Conservation (phyloP, 768 basidiomycete genomes). For the Pleurotus tuber-regium region DNA sequence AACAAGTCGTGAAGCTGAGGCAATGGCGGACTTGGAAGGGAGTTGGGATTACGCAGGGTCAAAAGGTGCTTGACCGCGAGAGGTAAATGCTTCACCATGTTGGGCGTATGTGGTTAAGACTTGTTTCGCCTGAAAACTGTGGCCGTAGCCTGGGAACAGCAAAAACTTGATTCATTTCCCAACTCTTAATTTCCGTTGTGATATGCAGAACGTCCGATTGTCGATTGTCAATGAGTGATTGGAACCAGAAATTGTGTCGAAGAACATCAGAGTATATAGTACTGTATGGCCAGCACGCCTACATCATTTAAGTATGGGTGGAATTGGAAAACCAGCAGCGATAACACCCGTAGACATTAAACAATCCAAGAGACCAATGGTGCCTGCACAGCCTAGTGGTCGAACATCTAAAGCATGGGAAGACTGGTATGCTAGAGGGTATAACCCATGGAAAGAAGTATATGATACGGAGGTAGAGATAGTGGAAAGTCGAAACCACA, state of each 20-base stretch:
- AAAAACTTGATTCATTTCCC: no score
- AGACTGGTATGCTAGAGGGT: not conserved
- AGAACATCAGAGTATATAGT: no score
- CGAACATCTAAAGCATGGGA: slow-evolving; percentile 5
- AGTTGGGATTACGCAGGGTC: slow-evolving; percentile 62
- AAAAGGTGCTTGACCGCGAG: slow-evolving; percentile 70
- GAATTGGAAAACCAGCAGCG: slow-evolving; percentile 7
- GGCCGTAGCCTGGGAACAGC: no score
- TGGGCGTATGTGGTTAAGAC: no score
- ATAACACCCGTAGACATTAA: slow-evolving; percentile 11
- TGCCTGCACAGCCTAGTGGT: slow-evolving; percentile 6
- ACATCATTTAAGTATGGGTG: slow-evolving; percentile 7
- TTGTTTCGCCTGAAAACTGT: no score
- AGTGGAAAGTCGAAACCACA: not conserved
- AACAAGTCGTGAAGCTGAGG: slow-evolving; percentile 55
- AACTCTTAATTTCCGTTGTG: no score
- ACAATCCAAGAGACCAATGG: slow-evolving; percentile 7
- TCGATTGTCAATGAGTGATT: no score
- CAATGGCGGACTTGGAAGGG: slow-evolving; percentile 54
- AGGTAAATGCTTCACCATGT: slow-evolving; percentile 55
- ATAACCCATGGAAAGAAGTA: slow-evolving; percentile 10
- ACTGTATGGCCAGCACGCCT: not conserved
- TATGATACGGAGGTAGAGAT: slow-evolving; percentile 1
- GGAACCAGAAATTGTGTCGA: no score
- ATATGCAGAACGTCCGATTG: no score